Base-by-base conservation (phyloP, 1,284 basidiomycete genomes). In the Papiliotrema terrestris region DNA sequence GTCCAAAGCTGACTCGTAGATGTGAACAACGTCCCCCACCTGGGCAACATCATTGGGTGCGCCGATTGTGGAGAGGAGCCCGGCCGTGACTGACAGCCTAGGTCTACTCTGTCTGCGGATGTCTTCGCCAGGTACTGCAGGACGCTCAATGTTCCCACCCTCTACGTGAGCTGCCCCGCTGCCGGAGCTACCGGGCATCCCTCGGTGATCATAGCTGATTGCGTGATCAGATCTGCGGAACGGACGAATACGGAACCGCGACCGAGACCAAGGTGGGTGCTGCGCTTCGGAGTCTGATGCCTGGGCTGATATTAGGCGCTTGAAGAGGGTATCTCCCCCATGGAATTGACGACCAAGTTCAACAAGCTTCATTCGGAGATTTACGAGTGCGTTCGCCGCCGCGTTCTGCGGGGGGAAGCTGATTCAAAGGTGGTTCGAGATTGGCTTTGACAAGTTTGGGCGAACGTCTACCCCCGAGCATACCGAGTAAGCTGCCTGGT, bases 21-120 rank as follows among this genome's bases (percentile, higher is more conserved):
- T 73, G 98, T 96, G 76, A 99, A 99, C 78, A 99, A 98, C 72
- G 95, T 98, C 15, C 96, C 96, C 23, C 96, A 99, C 81, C 84
- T 99, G 86, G 95, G 95, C 46, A 98, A 98, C 77, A 96, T 98
- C 74, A 98, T 99, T 70, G 96, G 96, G 64, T 97, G 48, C 53
- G 68, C 90, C 65, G 45, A 43, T 23, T 49, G 4, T 52, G 38
- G 19, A 17, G 22, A 41, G 25, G 29, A 20, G 41, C 6, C 4
- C 20, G 11, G 39, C 29, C 45, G 8, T 5, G 23, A 47, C 56
- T 62, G 46, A 60, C n/a, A 17, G 15, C 20, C 4, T 43, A 64
- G 68, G 11, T 76, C 73, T 20, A 74, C 73, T 8, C 82, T 98
- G 39, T 95, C 92, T 66, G 94, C 95, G 9, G 96, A 99, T 75